phyloP scores from a whole-genome alignment of 208 protist species.

The Strigomonas galati region DNA sequence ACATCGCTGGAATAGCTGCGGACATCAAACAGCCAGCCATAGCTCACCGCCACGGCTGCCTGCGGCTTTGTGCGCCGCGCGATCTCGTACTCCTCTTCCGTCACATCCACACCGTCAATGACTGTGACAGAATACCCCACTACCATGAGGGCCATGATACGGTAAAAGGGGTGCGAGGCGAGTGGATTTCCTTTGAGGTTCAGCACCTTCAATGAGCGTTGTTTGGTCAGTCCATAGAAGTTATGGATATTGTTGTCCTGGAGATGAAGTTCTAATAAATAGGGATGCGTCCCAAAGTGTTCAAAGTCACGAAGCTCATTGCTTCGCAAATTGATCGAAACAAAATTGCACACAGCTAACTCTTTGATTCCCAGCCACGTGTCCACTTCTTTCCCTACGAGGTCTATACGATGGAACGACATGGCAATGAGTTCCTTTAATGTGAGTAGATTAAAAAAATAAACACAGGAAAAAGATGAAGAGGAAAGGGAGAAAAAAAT shows the following conservation, averaged over 20 bases:
- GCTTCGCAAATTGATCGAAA: slow-evolving; percentile 52
- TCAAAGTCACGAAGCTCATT: slow-evolving; percentile 61
- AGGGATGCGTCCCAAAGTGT: slow-evolving; percentile 73
- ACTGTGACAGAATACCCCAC: slow-evolving; percentile 59
- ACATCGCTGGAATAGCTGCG: not conserved
- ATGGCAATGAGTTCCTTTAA: slow-evolving; percentile 25
- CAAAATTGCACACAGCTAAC: slow-evolving; percentile 37
- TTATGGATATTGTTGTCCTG: slow-evolving; percentile 51
- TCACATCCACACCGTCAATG: slow-evolving; percentile 56
- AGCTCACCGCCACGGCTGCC: slow-evolving; percentile 70
- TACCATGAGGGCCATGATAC: slow-evolving; percentile 67
- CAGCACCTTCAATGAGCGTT: slow-evolving; percentile 47
- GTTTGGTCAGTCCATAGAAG: slow-evolving; percentile 67
- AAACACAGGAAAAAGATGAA: slow-evolving; percentile 18
- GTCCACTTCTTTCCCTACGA: slow-evolving; percentile 37
- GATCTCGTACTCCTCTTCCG: slow-evolving; percentile 39
- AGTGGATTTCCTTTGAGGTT: slow-evolving; percentile 65
- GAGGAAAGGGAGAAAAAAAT: not conserved
- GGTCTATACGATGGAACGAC: slow-evolving; percentile 45
- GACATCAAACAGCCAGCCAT: slow-evolving; percentile 66
- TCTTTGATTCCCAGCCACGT: slow-evolving; percentile 46
- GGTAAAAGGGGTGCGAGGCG: slow-evolving; percentile 62
- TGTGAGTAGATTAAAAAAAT: slow-evolving; percentile 21
- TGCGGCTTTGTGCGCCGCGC: slow-evolving; percentile 33
- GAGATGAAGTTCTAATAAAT: slow-evolving; percentile 51